Percentiles rank a stretch among this genome's conserved stretches.
phyloP scores from a whole-genome alignment of 352 stramenopile species.

The Nothophytophthora sp. region DNA sequence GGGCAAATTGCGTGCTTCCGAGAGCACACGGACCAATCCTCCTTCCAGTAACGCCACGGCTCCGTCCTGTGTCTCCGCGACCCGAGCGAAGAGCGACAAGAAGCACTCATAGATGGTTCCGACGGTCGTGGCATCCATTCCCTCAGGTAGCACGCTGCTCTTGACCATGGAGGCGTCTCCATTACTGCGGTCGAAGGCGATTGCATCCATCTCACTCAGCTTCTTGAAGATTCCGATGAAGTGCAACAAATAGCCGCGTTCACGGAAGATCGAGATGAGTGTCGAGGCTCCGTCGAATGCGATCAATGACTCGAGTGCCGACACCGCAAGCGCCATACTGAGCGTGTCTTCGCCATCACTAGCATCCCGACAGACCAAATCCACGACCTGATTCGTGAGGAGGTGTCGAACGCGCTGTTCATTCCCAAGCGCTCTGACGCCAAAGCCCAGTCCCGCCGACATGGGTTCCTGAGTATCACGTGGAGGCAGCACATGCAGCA shows the following conservation, averaged over 20 bases:
- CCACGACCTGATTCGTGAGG: slow-evolving; percentile 60
- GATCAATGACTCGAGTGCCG: slow-evolving; percentile 67
- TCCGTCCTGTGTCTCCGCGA: slow-evolving; percentile 63
- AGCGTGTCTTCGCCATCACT: slow-evolving; percentile 79
- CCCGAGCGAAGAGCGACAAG: slow-evolving; percentile 72
- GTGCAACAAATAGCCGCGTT: slow-evolving; percentile 79
- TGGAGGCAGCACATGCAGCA: slow-evolving; percentile 47
- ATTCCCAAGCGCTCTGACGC: slow-evolving; percentile 14
- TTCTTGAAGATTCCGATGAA: slow-evolving; percentile 81
- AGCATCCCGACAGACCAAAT: slow-evolving; percentile 72
- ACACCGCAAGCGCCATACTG: slow-evolving; percentile 81
- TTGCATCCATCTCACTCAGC: slow-evolving; percentile 68
- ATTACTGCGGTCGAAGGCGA: slow-evolving; percentile 44
- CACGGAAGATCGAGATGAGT: slow-evolving; percentile 60
- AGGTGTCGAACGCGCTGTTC: slow-evolving; percentile 35
- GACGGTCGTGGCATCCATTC: slow-evolving; percentile 67
- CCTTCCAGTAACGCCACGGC: slow-evolving; percentile 71
- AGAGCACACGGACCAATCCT: slow-evolving; percentile 65
- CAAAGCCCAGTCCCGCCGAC: slow-evolving; percentile 14
- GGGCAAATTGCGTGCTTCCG: slow-evolving; percentile 61
- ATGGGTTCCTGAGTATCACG: slow-evolving; percentile 13
- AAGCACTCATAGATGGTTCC: slow-evolving; percentile 85
- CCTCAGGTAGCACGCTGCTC: slow-evolving; percentile 42
- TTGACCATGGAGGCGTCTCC: slow-evolving; percentile 34
- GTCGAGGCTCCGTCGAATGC: slow-evolving; percentile 48